Conservation (phyloP, 2,329 filamentous ascomycete species). For the Bipolaris oryzae region DNA sequence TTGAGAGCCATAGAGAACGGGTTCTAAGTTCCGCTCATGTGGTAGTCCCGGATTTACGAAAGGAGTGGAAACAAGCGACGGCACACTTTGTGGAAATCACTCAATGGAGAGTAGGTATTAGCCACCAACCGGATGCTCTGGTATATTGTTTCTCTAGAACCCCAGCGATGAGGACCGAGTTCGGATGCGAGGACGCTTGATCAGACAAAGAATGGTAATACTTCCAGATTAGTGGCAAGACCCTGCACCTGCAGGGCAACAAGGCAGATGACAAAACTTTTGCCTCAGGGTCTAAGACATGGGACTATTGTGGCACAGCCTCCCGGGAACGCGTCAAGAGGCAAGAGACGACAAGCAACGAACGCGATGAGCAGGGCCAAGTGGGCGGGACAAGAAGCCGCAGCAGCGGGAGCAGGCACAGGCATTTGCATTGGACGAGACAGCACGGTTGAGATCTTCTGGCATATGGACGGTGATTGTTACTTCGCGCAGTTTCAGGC, state of each 20-base stretch:
- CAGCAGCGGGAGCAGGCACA: neutral
- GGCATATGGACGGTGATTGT: neutral
- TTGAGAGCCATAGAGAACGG: neutral
- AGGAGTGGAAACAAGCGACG: slow-evolving; percentile 7
- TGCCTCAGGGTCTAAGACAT: slow-evolving; percentile 42
- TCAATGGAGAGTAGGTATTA: slow-evolving; percentile 4
- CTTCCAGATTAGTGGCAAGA: slow-evolving; percentile 26
- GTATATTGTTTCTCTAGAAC: slow-evolving; percentile 9
- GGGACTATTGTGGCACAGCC: slow-evolving; percentile 38
- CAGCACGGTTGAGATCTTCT: neutral
- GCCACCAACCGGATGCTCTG: neutral
- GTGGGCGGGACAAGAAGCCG: slow-evolving; percentile 6
- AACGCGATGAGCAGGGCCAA: slow-evolving; percentile 9
- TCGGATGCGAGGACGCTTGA: slow-evolving; percentile 10
- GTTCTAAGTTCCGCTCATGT: slow-evolving; percentile 1
- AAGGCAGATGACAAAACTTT: slow-evolving; percentile 40
- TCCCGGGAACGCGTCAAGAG: slow-evolving; percentile 32
- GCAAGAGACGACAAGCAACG: slow-evolving; percentile 17
- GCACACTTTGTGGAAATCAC: slow-evolving; percentile 1
- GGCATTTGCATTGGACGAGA: neutral
- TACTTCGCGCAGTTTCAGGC: slow-evolving; percentile 11
- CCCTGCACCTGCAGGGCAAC: slow-evolving; percentile 43
- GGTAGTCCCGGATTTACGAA: slow-evolving; percentile 3
- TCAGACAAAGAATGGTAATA: slow-evolving; percentile 18
- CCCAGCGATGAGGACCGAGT: slow-evolving; percentile 12